Conservation (phyloP, 2,329 filamentous ascomycete genomes). For the Sclerotinia trifoliorum region DNA sequence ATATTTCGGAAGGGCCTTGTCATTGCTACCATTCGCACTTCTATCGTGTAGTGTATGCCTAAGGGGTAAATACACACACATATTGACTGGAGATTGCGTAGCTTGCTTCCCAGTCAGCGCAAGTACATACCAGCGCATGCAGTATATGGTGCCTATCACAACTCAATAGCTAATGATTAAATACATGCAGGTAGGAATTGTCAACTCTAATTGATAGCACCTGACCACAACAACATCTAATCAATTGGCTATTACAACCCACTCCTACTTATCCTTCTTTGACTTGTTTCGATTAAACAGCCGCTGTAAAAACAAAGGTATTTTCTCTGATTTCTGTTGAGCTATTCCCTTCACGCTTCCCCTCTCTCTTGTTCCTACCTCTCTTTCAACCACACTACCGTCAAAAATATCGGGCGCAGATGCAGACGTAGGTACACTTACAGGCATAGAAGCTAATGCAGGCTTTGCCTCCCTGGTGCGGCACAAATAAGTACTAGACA, state of each 20-base stretch:
- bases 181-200: neutral
- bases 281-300: neutral
- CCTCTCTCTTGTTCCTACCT: too few relatives aligned
- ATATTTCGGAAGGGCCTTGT: too few relatives aligned
- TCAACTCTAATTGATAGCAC: neutral
- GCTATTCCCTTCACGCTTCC: neutral
- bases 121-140: neutral
- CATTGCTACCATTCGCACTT: too few relatives aligned
- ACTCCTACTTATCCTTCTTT: too few relatives aligned
- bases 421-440: neutral
- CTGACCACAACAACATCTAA: too few relatives aligned
- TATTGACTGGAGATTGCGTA: neutral
- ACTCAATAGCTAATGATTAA: neutral
- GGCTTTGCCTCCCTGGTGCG: fast-evolving
- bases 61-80: neutral
- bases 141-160: neutral
- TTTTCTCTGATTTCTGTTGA: neutral
- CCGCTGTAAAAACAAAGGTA: neutral
- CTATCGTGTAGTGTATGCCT: neutral
- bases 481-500: fast-evolving
- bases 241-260: neutral
- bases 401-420: neutral
- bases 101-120: neutral
- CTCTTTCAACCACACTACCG: neutral
- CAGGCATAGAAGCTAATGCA: neutral